phyloP scores from a whole-genome alignment of 1,284 basidiomycete genomes.

The Trametes polyzona region DNA sequence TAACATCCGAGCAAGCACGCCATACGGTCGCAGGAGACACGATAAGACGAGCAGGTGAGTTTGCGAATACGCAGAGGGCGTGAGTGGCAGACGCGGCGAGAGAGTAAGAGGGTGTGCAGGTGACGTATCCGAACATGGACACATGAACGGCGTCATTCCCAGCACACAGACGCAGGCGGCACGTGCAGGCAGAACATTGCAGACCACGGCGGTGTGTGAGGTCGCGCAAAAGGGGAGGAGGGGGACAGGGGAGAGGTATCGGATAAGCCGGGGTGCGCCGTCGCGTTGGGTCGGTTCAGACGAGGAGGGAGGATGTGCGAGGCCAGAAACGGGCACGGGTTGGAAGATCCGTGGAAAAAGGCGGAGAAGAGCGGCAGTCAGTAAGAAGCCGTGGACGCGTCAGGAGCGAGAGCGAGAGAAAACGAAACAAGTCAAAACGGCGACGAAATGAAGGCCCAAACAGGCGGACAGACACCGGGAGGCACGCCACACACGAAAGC shows the following conservation, averaged over 20 bases:
- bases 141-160: slow-evolving; percentile 26
- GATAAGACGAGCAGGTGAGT: slow-evolving; percentile 18
- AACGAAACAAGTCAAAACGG: slow-evolving; percentile 27
- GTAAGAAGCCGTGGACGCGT: slow-evolving; percentile 23
- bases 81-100: slow-evolving; percentile 8
- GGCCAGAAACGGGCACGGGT: slow-evolving; percentile 16
- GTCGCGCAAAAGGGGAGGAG: slow-evolving; percentile 7
- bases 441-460: slow-evolving; percentile 12
- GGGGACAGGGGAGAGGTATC: slow-evolving; percentile 9
- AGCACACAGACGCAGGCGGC: slow-evolving; percentile 9
- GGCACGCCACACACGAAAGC: slow-evolving; percentile 13
- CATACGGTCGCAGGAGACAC: slow-evolving; percentile 16
- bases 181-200: slow-evolving; percentile 18
- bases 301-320: slow-evolving; percentile 21
- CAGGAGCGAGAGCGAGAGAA: slow-evolving; percentile 14
- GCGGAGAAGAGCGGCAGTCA: slow-evolving; percentile 24
- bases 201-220: slow-evolving; percentile 10
- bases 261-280: slow-evolving; percentile 21
- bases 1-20: slow-evolving; percentile 22
- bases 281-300: slow-evolving; percentile 13
- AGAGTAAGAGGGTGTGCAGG: slow-evolving; percentile 20
- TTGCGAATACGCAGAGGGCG: not conserved
- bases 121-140: slow-evolving; percentile 22
- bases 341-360: slow-evolving; percentile 25
- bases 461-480: slow-evolving; percentile 13